These are phyloP conservation scores for Sordaria brevicollis DNA, from an alignment of 495 filamentous ascomycete genomes.

Conservation along the genomic window DNA sequence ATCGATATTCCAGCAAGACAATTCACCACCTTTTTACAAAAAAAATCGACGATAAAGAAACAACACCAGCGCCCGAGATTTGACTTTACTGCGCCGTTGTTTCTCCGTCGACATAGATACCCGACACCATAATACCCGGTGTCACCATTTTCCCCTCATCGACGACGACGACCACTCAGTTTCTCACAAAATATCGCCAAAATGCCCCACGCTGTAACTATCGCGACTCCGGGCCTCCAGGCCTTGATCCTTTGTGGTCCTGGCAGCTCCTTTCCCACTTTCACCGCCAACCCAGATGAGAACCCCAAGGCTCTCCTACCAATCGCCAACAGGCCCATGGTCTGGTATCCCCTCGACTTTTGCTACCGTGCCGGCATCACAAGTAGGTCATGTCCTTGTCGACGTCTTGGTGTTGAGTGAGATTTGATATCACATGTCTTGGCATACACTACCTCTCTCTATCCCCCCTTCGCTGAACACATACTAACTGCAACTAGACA, in stretches of 20 bases:
- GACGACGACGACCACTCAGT: background rate
- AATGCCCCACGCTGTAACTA: conserved; percentile 61
- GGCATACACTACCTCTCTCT: no score
- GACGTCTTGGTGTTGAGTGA: background rate
- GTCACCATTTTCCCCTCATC: background rate
- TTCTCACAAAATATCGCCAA: background rate
- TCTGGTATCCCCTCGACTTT: conserved; percentile 89
- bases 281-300: conserved; percentile 81
- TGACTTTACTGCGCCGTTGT: background rate
- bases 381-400: conserved; percentile 36
- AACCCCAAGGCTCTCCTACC: conserved; percentile 85
- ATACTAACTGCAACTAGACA: conserved; percentile 42
- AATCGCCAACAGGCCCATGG: conserved; percentile 91
- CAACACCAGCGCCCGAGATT: background rate
- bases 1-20: background rate
- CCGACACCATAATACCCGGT: background rate
- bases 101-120: background rate
- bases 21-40: background rate
- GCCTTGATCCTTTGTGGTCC: conserved; percentile 89
- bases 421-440: conserved; percentile 2
- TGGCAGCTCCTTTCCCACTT: conserved; percentile 81
- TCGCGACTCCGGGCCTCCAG: conserved; percentile 75
- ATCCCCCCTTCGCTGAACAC: background rate
- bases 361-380: conserved; percentile 78
- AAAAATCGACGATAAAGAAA: background rate